Conservation (phyloP, 1,284 basidiomycete species). For the Albatrellus sp. region DNA sequence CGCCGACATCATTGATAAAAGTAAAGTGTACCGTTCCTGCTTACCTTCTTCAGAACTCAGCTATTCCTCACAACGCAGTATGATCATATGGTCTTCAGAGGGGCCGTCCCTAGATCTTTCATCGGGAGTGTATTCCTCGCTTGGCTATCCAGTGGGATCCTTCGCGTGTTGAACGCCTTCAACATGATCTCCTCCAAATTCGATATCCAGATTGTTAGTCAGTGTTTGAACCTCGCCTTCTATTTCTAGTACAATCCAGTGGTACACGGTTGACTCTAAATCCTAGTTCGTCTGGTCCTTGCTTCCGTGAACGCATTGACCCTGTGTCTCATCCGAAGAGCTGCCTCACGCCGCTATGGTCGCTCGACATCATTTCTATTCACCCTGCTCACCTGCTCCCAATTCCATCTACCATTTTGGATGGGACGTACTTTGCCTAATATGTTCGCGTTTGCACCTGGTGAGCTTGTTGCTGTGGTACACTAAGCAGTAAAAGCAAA, state of each 20-base stretch:
- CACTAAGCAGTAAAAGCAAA: background rate
- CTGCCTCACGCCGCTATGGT: constrained; percentile 55
- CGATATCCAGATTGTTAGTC: constrained; percentile 53
- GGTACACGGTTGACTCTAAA: constrained; percentile 17
- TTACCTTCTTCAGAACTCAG: constrained; percentile 1
- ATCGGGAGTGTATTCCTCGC: constrained; percentile 58
- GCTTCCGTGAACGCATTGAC: constrained; percentile 55
- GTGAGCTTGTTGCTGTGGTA: constrained; percentile 23
- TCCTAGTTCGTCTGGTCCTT: constrained; percentile 58
- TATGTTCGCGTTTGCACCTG: constrained; percentile 77
- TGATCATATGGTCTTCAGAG: constrained; percentile 85
- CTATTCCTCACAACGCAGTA: constrained; percentile 38
- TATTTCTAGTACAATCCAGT: background rate
- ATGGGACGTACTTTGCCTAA: constrained; percentile 89
- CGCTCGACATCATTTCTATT: constrained; percentile 45
- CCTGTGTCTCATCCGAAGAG: constrained; percentile 53
- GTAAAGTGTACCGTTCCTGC: constrained; percentile 24
- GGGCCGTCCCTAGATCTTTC: constrained; percentile 84
- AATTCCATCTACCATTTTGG: constrained; percentile 93
- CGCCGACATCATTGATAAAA: constrained; percentile 27
- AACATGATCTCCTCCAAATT: constrained; percentile 40
- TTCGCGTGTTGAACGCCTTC: constrained; percentile 8
- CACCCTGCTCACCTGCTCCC: constrained; percentile 57
- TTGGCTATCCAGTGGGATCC: constrained; percentile 31
- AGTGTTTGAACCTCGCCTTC: constrained; percentile 14